Evolutionary conservation across 441 rosid genomes (phyloP).

Genomic region (Erodium texanum): DNA sequence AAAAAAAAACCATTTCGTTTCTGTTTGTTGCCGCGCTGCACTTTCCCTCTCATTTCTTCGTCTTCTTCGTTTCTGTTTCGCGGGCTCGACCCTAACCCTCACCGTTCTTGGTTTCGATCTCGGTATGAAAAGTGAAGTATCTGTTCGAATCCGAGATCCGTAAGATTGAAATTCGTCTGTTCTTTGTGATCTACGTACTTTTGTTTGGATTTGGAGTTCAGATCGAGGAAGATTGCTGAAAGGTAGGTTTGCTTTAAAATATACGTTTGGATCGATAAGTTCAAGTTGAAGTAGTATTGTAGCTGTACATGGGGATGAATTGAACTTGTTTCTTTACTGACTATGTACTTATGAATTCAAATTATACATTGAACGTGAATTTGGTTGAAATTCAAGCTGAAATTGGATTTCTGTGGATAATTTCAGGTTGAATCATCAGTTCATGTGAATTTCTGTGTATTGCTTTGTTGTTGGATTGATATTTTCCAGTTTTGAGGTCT

Average conservation of each 20-base stretch:
- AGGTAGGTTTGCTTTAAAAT: background rate
- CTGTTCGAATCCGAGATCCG: background rate
- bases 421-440: too few species aligned
- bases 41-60: background rate
- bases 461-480: background rate
- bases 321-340: background rate
- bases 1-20: too few species aligned
- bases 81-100: background rate
- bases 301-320: background rate
- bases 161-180: background rate
- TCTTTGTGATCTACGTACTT: background rate
- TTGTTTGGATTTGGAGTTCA: background rate
- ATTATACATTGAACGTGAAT: too few species aligned
- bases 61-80: background rate
- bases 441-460: background rate
- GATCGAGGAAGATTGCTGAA: background rate
- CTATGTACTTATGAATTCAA: too few species aligned
- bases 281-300: background rate
- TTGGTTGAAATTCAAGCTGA: background rate
- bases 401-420: background rate
- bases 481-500: conserved; percentile 7
- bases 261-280: background rate
- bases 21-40: too few species aligned
- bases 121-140: background rate
- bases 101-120: background rate